Evolutionary conservation across 352 stramenopile genomes (phyloP), one percentile per base, ranked within the genome.

Genomic region (Salisapilia sapeloensis): DNA sequence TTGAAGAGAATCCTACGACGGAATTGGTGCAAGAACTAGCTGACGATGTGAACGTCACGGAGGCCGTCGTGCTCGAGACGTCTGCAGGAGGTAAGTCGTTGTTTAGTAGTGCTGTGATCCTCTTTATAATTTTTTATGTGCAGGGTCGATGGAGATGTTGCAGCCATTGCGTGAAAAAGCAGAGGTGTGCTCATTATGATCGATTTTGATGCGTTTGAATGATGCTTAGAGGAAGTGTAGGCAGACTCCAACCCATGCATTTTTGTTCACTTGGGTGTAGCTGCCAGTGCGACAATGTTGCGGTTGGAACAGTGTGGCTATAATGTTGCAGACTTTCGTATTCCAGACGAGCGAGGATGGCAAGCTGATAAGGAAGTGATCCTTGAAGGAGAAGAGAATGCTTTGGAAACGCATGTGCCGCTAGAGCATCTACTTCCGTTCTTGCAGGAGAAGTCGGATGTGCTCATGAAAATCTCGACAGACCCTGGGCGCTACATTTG

Each of bases 401-500:
- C 54, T 3, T 48, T 83, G 16, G 31, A 41, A 18, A 90, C 71
- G 0, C 35, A 40, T 6, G 40, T 86, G 24, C 66, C 69, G 11
- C 38, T 89, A 7, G 61, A 71, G 1, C 49, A 81, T 6, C 45
- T 89, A 42, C 42, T 75, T 17, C 44, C 29, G 20, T 44, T 30
- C 16, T 37, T 80, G 38, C 43, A 54, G 30, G 17, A 40, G 40
- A 26, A 31, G 2, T 29, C 60, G 13, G 48, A 59, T 18, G 34
- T 54, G 21, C 46, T 46, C 11, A 40, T 70, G 6, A 35, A 19
- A 4, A 54, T 90, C 29, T 90, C 74, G 10, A 79, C 40, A 8
- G 65, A 90, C 40, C 70, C 70, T 1, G 74, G 74, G 4, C 54
- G 74, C 15, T 90, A 84, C 53, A 83, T 90, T 38, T 90, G 74